Percentiles rank a stretch among this genome's conserved stretches.
phyloP scores from a whole-genome alignment of 73 alveolate genomes.

The Blepharisma japonicum region DNA sequence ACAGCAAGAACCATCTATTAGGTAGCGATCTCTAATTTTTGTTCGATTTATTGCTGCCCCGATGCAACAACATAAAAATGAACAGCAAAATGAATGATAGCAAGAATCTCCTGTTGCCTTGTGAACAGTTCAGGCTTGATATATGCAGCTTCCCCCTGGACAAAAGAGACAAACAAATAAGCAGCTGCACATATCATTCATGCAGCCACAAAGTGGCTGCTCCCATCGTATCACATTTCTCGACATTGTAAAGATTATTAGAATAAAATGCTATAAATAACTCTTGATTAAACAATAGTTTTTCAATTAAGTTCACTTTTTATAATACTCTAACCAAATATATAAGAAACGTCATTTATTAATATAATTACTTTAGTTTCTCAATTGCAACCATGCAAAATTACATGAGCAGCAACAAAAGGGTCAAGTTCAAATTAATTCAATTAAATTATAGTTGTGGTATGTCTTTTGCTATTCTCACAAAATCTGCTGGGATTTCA shows the following conservation, averaged over 20 bases:
- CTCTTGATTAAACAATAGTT: too few species aligned
- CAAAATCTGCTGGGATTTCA: neutral
- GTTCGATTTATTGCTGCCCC: constrained; percentile 31
- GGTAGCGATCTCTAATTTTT: constrained; percentile 25
- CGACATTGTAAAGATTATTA: too few species aligned
- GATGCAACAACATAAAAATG: constrained; percentile 24
- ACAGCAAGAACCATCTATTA: constrained; percentile 13
- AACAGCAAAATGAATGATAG: neutral
- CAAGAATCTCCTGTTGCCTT: constrained; percentile 14
- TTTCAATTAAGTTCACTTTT: too few species aligned
- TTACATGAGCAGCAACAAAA: too few species aligned
- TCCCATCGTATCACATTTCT: neutral
- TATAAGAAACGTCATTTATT: too few species aligned
- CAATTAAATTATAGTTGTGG: constrained; percentile 8
- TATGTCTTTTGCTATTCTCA: neutral
- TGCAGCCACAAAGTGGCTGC: constrained; percentile 7
- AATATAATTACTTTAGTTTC: too few species aligned
- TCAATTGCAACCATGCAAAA: too few species aligned
- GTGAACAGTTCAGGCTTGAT: constrained; percentile 3
- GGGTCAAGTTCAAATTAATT: too few species aligned
- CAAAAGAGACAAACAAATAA: neutral
- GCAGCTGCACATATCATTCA: neutral
- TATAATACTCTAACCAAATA: too few species aligned
- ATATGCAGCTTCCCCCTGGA: neutral
- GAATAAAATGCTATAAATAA: too few species aligned